phyloP scores from a whole-genome alignment of 108 stramenopile species.

The Aurantiochytrium sp. region DNA sequence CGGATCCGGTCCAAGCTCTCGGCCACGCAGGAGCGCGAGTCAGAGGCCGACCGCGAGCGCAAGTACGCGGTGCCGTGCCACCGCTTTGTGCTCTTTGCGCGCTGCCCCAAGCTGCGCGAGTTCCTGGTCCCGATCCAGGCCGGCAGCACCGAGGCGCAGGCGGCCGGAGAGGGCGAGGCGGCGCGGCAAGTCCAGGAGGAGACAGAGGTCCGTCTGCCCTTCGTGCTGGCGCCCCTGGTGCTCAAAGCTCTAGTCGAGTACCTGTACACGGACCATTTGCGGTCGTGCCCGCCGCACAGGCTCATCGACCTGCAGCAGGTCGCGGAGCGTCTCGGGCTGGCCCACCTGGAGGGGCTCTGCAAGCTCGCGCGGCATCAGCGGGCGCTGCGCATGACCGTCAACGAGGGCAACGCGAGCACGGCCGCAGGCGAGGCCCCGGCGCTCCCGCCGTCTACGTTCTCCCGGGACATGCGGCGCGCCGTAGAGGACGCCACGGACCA shows the following conservation, averaged over 20 bases:
- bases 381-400: background rate
- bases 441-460: background rate
- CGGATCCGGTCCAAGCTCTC: background rate
- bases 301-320: background rate
- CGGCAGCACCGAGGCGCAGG: no score
- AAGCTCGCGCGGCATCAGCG: background rate
- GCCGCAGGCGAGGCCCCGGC: background rate
- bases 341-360: background rate
- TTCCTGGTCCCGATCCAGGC: no score
- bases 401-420: background rate
- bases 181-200: background rate
- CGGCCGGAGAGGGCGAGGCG: background rate
- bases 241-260: background rate
- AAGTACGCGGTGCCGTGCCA: background rate
- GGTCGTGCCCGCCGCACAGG: constrained; percentile 12
- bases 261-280: background rate
- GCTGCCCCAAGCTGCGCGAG: background rate
- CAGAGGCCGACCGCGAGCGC: background rate
- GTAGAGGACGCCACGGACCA: background rate
- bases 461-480: background rate
- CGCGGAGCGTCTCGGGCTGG: background rate
- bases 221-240: background rate
- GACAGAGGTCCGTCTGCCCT: background rate
- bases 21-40: background rate
- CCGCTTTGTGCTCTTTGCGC: background rate